Evolutionary conservation across 2,329 filamentous ascomycete species (phyloP), one percentile per base, ranked within the genome.

Genomic region (Arthrobotrys conoides): DNA sequence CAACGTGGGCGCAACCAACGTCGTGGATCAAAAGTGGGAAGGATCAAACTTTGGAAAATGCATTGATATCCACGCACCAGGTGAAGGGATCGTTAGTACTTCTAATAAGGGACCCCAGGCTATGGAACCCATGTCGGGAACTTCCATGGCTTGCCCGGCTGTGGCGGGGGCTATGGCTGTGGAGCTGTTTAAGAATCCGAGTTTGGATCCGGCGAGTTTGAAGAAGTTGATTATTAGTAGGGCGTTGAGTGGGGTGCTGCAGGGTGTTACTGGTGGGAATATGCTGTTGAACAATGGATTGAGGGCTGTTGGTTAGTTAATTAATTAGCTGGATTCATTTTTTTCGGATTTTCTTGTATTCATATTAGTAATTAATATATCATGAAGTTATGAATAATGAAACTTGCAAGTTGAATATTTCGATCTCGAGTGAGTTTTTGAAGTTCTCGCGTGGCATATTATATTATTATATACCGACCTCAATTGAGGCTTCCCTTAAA

Each of bases 1-100:
- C 73, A 86, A 84, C 30, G 83, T 86, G 61, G 85, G 84, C 18
- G 84, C 86, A 9, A 84, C 83, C 57, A 81, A 83, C 68, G 78
- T 80, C 44, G 63, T 71, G 20, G 84, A 86, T 57, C 57, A 73
- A n/a, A 83, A 83, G 18, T 83, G 85, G 22, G 80, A 51, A 9
- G 86, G 84, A 81, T 85, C 84, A 24, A 86, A 86, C 82, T 86
- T 85, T 51, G 87, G 87, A 33, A 75, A 81, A 2, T 87, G 87
- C 81, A 86, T 89, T 55, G 88, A 89, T 81, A 83, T 90, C 81
- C 89, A 87, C 81, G 88, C 87, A n/a, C 88, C 89, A 0, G 89
- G 89, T 22, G 85, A 87, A 80, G 81, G 86, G 78, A 86, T 90
- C 66, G 84, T 88, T 16, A 87, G 85, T 44, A 83, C 87, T 2